Base-by-base conservation (phyloP, 2,329 filamentous ascomycete genomes). In the Trichoderma citrinoviride region DNA sequence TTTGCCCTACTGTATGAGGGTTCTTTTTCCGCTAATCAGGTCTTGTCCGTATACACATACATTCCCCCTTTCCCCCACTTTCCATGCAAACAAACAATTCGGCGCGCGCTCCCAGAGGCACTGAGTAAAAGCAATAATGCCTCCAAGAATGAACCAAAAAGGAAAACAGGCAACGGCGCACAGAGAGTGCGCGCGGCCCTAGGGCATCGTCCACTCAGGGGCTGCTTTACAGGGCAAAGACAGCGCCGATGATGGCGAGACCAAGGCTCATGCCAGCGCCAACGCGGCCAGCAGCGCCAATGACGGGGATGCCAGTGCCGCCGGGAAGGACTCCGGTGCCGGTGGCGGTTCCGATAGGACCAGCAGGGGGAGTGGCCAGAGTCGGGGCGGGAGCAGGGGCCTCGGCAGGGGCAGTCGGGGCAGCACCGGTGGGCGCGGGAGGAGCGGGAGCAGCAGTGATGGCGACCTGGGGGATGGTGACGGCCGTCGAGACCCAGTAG, bases 401-500 rank as follows among this genome's bases (percentile, higher is more conserved):
- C 46, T 53, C 33, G 17, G 29, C 60, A n/a, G 50, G 46, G 37
- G 43, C 56, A 29, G 57, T 67, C 15, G 69, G 68, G 60, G 80
- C 77, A 62, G 78, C 75, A n/a, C 77, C 77, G 54, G 82, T 79
- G 55, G 71, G 71, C 52, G 75, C 76, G 68, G 74, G 67, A 19
- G 70, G 67, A 67, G 19, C 55, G 65, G 40, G 65, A 49, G 62
- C 70, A 66, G 23, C 68, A 68, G 66, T 66, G 78, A 86, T 81
- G 72, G 73, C 79, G 67, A 87, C 80, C 76, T 83, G 75, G 49
- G 85, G 85, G 27, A 86, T 80, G 54, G 81, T 80, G 66, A 87
- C 70, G 71, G 79, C 77, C 61, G 83, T 83, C 80, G 74, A 75
- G 69, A 84, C 81, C 72, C 77, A 79, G 67, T 80, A 75, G 73